These are phyloP conservation scores for Conticribra guillardii DNA, from an alignment of 108 stramenopile genomes.

Conservation along the genomic window DNA sequence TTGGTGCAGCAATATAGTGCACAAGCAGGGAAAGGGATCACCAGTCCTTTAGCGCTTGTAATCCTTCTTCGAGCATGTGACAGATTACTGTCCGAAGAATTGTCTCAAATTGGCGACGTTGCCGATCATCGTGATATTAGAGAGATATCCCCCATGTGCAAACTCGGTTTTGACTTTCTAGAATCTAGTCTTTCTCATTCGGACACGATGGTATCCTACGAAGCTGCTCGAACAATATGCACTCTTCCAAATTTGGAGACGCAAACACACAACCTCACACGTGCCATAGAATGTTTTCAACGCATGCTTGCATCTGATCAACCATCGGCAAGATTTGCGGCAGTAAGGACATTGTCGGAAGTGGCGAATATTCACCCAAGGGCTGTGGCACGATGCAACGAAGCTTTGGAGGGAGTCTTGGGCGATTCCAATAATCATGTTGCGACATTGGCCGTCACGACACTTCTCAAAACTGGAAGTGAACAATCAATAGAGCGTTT, in stretches of 20 bases:
- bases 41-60: conserved; percentile 65
- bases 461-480: conserved; percentile 79
- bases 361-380: conserved; percentile 65
- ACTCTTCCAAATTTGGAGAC: conserved; percentile 62
- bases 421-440: conserved; percentile 67
- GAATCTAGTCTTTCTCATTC: conserved; percentile 58
- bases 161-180: conserved; percentile 64
- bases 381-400: conserved; percentile 73
- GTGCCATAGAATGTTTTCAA: conserved; percentile 76
- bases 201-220: conserved; percentile 78
- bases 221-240: conserved; percentile 87
- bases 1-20: conserved; percentile 60
- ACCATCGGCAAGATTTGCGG: conserved; percentile 64
- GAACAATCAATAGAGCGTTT: conserved; percentile 69
- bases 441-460: conserved; percentile 82
- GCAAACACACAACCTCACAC: conserved; percentile 55
- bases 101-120: too few species aligned
- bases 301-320: conserved; percentile 64
- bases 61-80: conserved; percentile 74
- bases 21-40: conserved; percentile 33
- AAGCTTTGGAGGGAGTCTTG: conserved; percentile 75
- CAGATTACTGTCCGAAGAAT: conserved; percentile 42
- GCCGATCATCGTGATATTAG: neutral
- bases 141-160: conserved; percentile 40
- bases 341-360: conserved; percentile 69